A percentile compares a stretch with the other conserved stretches of the same genome.
phyloP scores from a whole-genome alignment of 768 basidiomycete species.

The Brasilioporus rufonigricans region DNA sequence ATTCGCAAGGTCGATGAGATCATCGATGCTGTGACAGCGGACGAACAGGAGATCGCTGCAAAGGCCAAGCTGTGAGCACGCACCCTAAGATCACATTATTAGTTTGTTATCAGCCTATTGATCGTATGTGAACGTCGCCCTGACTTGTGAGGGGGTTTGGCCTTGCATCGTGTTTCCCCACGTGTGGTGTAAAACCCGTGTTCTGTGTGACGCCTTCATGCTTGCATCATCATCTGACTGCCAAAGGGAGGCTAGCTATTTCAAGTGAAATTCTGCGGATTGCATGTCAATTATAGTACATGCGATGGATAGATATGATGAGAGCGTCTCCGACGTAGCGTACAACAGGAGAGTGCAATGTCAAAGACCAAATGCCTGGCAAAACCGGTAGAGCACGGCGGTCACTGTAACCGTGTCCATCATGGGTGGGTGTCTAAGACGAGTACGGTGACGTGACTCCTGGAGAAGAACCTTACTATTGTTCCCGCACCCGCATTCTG shows the following conservation, averaged over 20 bases:
- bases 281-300: constrained; percentile 33
- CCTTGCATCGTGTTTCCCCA: constrained; percentile 33
- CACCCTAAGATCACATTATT: constrained; percentile 21
- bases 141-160: constrained; percentile 18
- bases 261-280: constrained; percentile 24
- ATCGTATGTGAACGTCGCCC: constrained; percentile 24
- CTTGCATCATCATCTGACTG: constrained; percentile 15
- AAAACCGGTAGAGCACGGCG: constrained; percentile 83
- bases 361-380: constrained; percentile 50
- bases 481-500: constrained; percentile 77
- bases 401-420: constrained; percentile 88
- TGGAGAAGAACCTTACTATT: constrained; percentile 50
- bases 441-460: constrained; percentile 20
- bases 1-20: constrained; percentile 79
- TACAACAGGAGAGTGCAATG: constrained; percentile 27
- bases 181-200: constrained; percentile 32
- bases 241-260: constrained; percentile 18
- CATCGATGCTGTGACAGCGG: constrained; percentile 65
- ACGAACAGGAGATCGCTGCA: constrained; percentile 35
- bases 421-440: constrained; percentile 67
- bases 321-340: constrained; percentile 21
- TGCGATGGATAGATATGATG: constrained; percentile 29
- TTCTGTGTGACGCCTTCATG: constrained; percentile 23
- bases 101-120: constrained; percentile 31
- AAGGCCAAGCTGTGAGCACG: constrained; percentile 61